These are phyloP conservation scores for Aschersonia sp. DNA, from an alignment of 2,329 filamentous ascomycete genomes.

Conservation along the genomic window DNA sequence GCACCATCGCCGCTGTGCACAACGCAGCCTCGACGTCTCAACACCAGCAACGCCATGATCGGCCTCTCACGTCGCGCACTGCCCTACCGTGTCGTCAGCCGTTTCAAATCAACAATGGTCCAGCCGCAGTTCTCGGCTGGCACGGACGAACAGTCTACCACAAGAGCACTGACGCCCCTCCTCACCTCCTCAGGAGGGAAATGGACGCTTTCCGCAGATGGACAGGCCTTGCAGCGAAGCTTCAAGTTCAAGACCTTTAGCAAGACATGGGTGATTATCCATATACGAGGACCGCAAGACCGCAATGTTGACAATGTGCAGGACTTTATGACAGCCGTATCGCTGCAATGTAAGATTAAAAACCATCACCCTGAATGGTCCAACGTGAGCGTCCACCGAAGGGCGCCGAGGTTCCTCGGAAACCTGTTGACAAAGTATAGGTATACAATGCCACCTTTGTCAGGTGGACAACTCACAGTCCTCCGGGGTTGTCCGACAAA, in stretches of 20 bases:
- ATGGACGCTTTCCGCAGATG: conserved; percentile 36
- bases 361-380: conserved; percentile 69
- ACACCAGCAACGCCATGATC: too few species aligned
- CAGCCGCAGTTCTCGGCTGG: conserved; percentile 28
- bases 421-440: conserved; percentile 17
- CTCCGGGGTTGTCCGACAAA: conserved; percentile 47
- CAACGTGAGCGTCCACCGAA: conserved; percentile 33
- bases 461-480: conserved; percentile 60
- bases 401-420: not conserved
- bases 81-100: not conserved
- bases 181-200: conserved; percentile 23
- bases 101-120: conserved; percentile 6
- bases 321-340: conserved; percentile 65
- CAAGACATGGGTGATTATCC: conserved; percentile 41
- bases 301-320: conserved; percentile 13
- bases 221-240: conserved; percentile 41
- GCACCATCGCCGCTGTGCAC: too few species aligned
- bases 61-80: too few species aligned
- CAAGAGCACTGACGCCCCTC: conserved; percentile 21
- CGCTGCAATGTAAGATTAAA: conserved; percentile 50
- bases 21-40: too few species aligned
- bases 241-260: conserved; percentile 53
- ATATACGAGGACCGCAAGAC: not conserved
- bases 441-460: conserved; percentile 58
- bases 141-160: conserved; percentile 24